These are phyloP conservation scores for Solanum etuberosum DNA, from an alignment of 257 asterid species.

Conservation along the genomic window DNA sequence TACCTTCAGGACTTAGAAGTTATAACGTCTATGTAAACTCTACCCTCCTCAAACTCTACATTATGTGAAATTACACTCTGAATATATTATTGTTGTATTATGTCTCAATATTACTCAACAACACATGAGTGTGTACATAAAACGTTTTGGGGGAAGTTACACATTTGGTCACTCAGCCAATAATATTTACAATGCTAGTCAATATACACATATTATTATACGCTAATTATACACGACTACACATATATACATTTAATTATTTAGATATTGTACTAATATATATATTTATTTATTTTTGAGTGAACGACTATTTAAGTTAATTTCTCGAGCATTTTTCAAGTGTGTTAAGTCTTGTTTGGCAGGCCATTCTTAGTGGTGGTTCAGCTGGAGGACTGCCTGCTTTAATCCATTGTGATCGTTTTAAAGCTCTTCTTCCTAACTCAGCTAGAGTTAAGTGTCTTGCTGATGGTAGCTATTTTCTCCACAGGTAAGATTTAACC, in stretches of 20 bases:
- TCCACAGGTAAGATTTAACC: background rate
- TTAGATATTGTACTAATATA: too few relatives aligned
- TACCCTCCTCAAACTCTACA: rapidly evolving
- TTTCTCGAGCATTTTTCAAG: background rate
- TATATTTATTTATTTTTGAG: too few relatives aligned
- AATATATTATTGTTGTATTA: too few relatives aligned
- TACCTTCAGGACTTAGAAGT: background rate
- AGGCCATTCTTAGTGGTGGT: constrained; percentile 55
- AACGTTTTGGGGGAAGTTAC: constrained; percentile 9
- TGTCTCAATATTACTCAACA: background rate
- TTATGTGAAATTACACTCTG: too few relatives aligned
- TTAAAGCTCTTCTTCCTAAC: background rate
- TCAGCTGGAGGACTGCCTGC: constrained; percentile 59
- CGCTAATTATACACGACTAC: background rate
- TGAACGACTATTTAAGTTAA: background rate
- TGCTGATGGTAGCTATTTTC: constrained; percentile 3
- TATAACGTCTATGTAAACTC: rapidly evolving
- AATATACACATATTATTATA: background rate
- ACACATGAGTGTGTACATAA: constrained; percentile 16
- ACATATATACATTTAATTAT: background rate
- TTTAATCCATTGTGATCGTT: constrained; percentile 46
- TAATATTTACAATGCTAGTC: background rate
- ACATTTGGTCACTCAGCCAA: background rate
- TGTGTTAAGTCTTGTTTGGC: background rate
- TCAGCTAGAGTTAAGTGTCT: constrained; percentile 7